Conservation (phyloP, 2,329 filamentous ascomycete genomes). For the Davidsoniella virescens region DNA sequence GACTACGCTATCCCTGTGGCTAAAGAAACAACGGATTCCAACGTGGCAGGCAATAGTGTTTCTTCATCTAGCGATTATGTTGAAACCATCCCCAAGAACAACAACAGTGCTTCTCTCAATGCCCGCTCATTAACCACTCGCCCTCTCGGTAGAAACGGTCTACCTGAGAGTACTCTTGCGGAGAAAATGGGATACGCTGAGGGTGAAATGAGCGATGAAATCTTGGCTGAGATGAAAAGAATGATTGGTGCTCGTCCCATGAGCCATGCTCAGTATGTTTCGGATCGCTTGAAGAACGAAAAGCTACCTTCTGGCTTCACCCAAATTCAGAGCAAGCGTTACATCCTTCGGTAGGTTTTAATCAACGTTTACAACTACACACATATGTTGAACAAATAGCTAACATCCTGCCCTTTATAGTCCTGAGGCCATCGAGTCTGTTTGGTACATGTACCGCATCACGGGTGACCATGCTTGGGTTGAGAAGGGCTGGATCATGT, state of each 20-base stretch:
- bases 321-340: constrained; percentile 28
- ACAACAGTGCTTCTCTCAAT: background rate
- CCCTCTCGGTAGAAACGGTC: no score
- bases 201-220: background rate
- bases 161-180: no score
- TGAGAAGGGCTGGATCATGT: constrained; percentile 80
- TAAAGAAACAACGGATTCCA: no score
- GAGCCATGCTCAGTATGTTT: constrained; percentile 39
- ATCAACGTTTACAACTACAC: background rate
- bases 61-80: background rate
- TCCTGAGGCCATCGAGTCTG: constrained; percentile 73
- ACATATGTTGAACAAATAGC: background rate
- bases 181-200: no score
- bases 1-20: background rate
- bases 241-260: constrained; percentile 21
- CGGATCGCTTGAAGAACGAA: constrained; percentile 27
- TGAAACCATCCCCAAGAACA: constrained; percentile 11
- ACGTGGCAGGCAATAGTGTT: background rate
- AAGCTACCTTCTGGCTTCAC: constrained; percentile 35
- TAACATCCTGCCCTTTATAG: constrained; percentile 24
- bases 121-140: background rate
- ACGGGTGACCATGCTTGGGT: constrained; percentile 61
- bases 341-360: constrained; percentile 42
- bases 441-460: constrained; percentile 83
- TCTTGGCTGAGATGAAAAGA: constrained; percentile 4